Base-by-base conservation (phyloP, 768 basidiomycete species). In the Leccinum boreale region DNA sequence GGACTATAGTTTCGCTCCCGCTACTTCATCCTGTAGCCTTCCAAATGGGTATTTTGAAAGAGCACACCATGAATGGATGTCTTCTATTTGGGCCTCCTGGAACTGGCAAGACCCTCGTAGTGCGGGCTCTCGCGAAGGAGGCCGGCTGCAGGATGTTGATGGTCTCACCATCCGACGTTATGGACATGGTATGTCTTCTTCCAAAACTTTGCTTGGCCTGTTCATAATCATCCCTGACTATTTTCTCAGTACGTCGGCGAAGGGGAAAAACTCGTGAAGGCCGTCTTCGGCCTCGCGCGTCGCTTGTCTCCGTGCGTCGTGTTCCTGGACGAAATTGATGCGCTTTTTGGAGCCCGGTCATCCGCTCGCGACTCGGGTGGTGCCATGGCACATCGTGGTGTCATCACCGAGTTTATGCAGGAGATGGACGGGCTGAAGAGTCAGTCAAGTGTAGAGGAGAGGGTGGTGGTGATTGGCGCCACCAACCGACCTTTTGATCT, bases 381-480 rank as follows among this genome's bases (percentile, higher is more conserved):
- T 55, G 85, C 85, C 12, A 81, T 89, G 65, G 92, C 92, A 5
- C 93, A 96, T 65, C 80, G 93, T 42, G 89, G 92, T 47, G 85
- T 95, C 52, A 89, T 92, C 68, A 94, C 92, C 10, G 90, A 94
- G 71, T 93, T 93, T 71, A 93, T 94, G 91, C 90, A 92, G 68
- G 93, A 96, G 70, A 96, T 98, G 94, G 94, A 98, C 65, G 94
- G 94, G 3, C 75, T 98, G 57, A 89, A 85, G 69, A 83, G 89
- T 9, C 70, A 62, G 21, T 53, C 59, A 6, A 57, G 70, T 11
- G 82, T 81, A 61, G 89, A 93, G 54, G 85, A 90, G 61, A 85
- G 84, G 60, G 85, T 97, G 56, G 87, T 96, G 56, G 87, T 98
- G 50, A 93, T 98, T 52, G 94, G 95, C 42, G 94, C 94, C 2